Evolutionary conservation across 768 basidiomycete genomes (phyloP).

Genomic region (Cystobasidium tubakii): DNA sequence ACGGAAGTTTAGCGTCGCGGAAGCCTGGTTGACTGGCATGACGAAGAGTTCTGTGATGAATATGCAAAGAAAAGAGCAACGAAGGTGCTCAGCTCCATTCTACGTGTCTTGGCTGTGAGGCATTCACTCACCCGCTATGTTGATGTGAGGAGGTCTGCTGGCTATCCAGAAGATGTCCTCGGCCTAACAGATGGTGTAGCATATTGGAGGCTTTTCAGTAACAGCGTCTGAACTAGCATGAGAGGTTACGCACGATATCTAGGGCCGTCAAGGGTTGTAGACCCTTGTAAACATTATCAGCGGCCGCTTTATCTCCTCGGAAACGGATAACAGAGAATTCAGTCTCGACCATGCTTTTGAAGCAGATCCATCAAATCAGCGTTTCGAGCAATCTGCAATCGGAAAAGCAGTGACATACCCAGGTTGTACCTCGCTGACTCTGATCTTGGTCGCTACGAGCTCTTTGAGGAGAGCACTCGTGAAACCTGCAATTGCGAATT

Average conservation of each 20-base stretch:
- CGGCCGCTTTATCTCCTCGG: constrained; percentile 72
- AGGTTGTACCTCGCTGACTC: constrained; percentile 91
- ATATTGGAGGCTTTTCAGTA: neutral
- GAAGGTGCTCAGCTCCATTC: no score
- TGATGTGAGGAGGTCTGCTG: constrained; percentile 81
- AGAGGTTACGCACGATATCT: constrained; percentile 42
- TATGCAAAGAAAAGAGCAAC: no score
- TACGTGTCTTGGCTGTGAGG: constrained; percentile 56
- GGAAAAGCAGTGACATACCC: constrained; percentile 53
- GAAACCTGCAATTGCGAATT: constrained; percentile 68
- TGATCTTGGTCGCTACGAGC: constrained; percentile 82
- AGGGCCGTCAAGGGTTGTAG: constrained; percentile 41
- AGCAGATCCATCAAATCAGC: neutral
- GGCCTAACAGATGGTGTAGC: constrained; percentile 63
- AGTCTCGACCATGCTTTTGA: constrained; percentile 41
- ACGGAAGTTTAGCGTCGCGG: constrained; percentile 23
- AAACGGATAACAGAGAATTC: constrained; percentile 88
- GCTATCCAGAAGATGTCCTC: constrained; percentile 99
- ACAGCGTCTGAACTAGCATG: neutral
- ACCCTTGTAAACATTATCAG: constrained; percentile 85
- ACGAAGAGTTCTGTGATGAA: constrained; percentile 27
- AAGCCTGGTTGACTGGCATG: constrained; percentile 38
- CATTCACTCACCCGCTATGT: constrained; percentile 55
- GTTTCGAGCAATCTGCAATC: neutral
- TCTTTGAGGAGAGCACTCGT: constrained; percentile 65